These are phyloP conservation scores for Akanthomyces uredinophilus DNA, from an alignment of 2,329 filamentous ascomycete genomes.

Conservation along the genomic window DNA sequence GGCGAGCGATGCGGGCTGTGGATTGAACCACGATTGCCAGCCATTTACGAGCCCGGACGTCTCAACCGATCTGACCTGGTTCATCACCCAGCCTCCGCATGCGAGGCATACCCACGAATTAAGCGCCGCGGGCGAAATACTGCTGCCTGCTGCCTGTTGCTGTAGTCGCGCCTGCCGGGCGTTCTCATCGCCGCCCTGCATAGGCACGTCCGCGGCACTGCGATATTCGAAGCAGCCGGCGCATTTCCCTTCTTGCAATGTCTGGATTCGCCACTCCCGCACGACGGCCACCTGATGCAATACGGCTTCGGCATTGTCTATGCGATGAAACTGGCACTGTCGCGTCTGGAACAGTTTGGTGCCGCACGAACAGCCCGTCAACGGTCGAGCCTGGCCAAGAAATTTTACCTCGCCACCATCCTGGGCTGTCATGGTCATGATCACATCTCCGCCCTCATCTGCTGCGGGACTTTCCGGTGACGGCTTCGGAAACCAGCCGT, in stretches of 20 bases:
- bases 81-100: slow-evolving; percentile 29
- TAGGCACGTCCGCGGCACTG: not conserved
- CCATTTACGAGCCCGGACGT: slow-evolving; percentile 18
- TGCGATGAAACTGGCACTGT: slow-evolving; percentile 33
- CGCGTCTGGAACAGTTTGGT: slow-evolving; percentile 28
- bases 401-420: not conserved
- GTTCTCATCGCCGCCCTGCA: not conserved
- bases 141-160: not conserved
- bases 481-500: not conserved
- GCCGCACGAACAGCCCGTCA: slow-evolving; percentile 35
- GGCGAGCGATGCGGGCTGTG: not conserved
- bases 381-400: slow-evolving; percentile 15
- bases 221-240: slow-evolving; percentile 25
- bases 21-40: slow-evolving; percentile 17
- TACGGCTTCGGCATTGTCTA: slow-evolving; percentile 23
- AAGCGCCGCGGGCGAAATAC: not conserved
- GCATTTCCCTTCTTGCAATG: slow-evolving; percentile 25
- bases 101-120: slow-evolving; percentile 30
- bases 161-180: not conserved
- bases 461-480: not conserved
- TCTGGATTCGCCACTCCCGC: slow-evolving; percentile 23
- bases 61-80: slow-evolving; percentile 19
- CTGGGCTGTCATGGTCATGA: not conserved
- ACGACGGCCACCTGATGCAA: slow-evolving; percentile 22
- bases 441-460: not conserved